Conservation (phyloP, 2,329 filamentous ascomycete species). For the Metarhizium brunneum region DNA sequence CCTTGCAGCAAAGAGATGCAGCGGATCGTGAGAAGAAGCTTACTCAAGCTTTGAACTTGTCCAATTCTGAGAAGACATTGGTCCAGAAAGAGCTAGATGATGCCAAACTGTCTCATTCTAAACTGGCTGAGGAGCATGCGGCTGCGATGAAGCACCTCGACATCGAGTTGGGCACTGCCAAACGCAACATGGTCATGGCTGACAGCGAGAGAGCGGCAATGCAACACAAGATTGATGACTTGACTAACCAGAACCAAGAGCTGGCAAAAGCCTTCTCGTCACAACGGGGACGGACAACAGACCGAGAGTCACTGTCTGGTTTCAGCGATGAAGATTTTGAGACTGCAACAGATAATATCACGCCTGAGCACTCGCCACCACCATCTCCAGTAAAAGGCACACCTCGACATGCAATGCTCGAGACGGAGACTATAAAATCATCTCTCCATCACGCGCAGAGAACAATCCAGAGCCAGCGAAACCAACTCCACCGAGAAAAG, state of each 20-base stretch:
- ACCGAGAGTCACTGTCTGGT: constrained; percentile 51
- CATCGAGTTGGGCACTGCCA: constrained; percentile 74
- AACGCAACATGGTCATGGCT: constrained; percentile 66
- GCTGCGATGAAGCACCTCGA: constrained; percentile 74
- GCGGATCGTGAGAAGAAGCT: constrained; percentile 78
- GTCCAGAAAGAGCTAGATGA: constrained; percentile 87
- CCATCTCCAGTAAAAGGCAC: constrained; percentile 86
- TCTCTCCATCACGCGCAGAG: constrained; percentile 90
- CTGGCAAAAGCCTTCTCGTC: constrained; percentile 75
- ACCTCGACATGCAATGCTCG: constrained; percentile 82
- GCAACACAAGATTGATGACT: constrained; percentile 78
- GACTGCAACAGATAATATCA: constrained; percentile 58
- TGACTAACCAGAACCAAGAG: constrained; percentile 84
- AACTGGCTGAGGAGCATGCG: constrained; percentile 71
- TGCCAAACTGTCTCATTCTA: constrained; percentile 69
- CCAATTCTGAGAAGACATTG: constrained; percentile 65
- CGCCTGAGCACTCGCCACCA: constrained; percentile 84
- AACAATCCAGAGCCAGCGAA: constrained; percentile 92
- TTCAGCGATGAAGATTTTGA: constrained; percentile 55
- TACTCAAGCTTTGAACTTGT: constrained; percentile 58
- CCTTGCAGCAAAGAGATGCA: constrained; percentile 63
- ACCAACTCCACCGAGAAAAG: constrained; percentile 94
- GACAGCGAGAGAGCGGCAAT: constrained; percentile 72
- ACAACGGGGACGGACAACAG: constrained; percentile 56
- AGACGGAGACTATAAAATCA: constrained; percentile 90